Evolutionary conservation across 305 asterid genomes (phyloP).

Genomic region (Withania somnifera): DNA sequence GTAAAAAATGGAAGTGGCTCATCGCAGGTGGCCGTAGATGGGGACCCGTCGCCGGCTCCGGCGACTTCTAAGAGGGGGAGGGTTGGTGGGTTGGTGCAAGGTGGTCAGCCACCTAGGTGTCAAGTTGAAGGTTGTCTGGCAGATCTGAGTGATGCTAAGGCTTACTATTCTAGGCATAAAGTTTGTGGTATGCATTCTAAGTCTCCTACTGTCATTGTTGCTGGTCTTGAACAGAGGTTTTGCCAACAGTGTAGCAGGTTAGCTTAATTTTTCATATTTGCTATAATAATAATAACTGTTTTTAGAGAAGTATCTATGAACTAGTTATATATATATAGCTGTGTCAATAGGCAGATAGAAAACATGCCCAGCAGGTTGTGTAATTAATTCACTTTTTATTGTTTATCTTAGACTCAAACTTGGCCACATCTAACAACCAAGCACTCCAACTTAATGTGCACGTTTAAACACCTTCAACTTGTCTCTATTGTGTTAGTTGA

Average conservation of each 20-base stretch:
- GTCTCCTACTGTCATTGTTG: conserved; percentile 35
- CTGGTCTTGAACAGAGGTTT: conserved; percentile 47
- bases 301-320: background rate
- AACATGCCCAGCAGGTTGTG: background rate
- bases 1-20: background rate
- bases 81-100: conserved; percentile 20
- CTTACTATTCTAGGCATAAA: conserved; percentile 48
- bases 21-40: conserved; percentile 7
- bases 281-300: background rate
- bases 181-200: conserved; percentile 55
- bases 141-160: conserved; percentile 49
- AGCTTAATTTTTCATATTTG: conserved; percentile 2
- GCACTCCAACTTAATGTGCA: too few relatives aligned
- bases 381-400: background rate
- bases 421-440: too few relatives aligned
- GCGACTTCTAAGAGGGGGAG: conserved; percentile 35
- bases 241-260: conserved; percentile 65
- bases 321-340: background rate
- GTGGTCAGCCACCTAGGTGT: conserved; percentile 44
- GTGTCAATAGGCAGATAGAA: background rate
- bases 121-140: conserved; percentile 50
- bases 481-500: too few relatives aligned
- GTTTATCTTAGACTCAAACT: too few relatives aligned
- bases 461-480: too few relatives aligned
- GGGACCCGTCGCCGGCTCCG: conserved; percentile 12